Evolutionary conservation across 1,139 yeast genomes (phyloP).

Genomic region (Lodderomyces jiufengensis): DNA sequence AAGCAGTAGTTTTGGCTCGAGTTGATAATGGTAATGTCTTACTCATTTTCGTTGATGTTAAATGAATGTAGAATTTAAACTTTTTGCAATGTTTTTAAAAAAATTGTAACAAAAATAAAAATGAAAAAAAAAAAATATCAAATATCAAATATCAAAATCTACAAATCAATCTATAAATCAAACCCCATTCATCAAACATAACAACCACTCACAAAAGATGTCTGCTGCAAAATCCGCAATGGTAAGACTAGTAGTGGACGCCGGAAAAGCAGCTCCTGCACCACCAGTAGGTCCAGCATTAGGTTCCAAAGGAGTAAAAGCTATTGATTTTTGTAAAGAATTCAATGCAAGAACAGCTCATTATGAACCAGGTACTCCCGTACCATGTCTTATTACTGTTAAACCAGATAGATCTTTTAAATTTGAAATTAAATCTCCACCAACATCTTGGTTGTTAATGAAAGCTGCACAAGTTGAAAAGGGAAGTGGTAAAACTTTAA

Average conservation of each 20-base stretch:
- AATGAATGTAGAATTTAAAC: no score
- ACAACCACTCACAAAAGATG: conserved; percentile 17
- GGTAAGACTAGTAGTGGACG: conserved; percentile 92
- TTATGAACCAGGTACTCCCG: conserved; percentile 79
- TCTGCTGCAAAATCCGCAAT: conserved; percentile 51
- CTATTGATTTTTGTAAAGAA: conserved; percentile 97
- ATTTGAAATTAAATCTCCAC: conserved; percentile 87
- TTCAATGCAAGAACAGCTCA: conserved; percentile 96
- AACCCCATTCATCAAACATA: background rate
- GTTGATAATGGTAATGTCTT: conserved; percentile 43
- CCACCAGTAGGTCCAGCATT: conserved; percentile 99
- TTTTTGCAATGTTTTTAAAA: background rate
- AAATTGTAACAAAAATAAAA: background rate
- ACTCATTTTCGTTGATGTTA: conserved; percentile 16
- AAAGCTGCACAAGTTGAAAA: conserved; percentile 82
- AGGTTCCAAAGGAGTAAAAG: conserved; percentile 98
- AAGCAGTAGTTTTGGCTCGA: conserved; percentile 50
- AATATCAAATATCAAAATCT: background rate
- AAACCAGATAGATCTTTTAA: conserved; percentile 89
- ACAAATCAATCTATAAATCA: no score
- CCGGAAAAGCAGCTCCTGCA: conserved; percentile 97
- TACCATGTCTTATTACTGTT: conserved; percentile 80
- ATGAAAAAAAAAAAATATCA: conserved; percentile 3
- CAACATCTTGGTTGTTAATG: conserved; percentile 81
- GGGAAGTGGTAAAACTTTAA: conserved; percentile 62